These are phyloP conservation scores for Cryptomeria japonica DNA, from an alignment of 75 land plant genomes.

Conservation along the genomic window DNA sequence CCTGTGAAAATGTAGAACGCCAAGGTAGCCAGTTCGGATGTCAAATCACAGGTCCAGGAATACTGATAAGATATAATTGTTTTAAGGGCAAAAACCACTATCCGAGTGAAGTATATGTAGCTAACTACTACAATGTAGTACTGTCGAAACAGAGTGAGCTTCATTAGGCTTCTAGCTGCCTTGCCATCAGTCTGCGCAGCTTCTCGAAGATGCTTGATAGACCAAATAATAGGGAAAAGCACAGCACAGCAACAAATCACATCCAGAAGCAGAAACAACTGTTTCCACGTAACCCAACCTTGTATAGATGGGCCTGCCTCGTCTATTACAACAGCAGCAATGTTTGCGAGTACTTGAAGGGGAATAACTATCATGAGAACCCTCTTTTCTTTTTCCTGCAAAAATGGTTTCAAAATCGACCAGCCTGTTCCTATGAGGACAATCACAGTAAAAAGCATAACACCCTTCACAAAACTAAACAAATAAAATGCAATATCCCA, in stretches of 20 bases:
- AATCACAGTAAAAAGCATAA: conserved; percentile 67
- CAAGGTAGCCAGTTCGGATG: conserved; percentile 66
- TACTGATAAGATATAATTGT: conserved; percentile 70
- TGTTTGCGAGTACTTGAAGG: conserved; percentile 73
- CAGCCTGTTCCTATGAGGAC: conserved; percentile 81
- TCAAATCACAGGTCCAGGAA: conserved; percentile 59
- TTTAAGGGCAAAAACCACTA: conserved; percentile 68
- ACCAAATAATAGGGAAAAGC: conserved; percentile 87
- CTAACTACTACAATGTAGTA: conserved; percentile 77
- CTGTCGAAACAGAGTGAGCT: conserved; percentile 76
- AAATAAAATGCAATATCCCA: conserved; percentile 83
- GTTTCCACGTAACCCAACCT: conserved; percentile 77
- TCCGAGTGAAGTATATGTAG: conserved; percentile 76
- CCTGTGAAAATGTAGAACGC: conserved; percentile 72
- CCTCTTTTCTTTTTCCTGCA: conserved; percentile 84
- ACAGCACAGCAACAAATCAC: conserved; percentile 81
- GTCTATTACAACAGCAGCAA: conserved; percentile 64
- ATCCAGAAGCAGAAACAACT: conserved; percentile 75
- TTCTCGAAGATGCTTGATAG: conserved; percentile 67
- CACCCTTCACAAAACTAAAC: conserved; percentile 65
- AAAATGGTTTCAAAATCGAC: conserved; percentile 77
- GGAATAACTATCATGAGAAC: conserved; percentile 88
- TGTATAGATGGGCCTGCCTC: conserved; percentile 66
- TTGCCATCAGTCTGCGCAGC: conserved; percentile 75
- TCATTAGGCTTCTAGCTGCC: conserved; percentile 73